Conservation (phyloP, 1,284 basidiomycete species). For the Pisolithus thermaeus region DNA sequence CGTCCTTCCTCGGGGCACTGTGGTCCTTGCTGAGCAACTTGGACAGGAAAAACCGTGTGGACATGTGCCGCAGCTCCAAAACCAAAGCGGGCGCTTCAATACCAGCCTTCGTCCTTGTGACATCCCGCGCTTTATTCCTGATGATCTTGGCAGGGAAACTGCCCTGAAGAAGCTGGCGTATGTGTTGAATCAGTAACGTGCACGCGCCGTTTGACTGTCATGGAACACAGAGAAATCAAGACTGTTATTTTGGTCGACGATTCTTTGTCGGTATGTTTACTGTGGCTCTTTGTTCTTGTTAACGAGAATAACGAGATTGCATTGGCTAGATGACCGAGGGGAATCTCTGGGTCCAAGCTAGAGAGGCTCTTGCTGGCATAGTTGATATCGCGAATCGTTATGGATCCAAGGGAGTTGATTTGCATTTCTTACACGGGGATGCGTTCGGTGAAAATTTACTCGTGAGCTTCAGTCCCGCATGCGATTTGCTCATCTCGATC, state of each 20-base stretch:
- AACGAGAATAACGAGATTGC: not conserved
- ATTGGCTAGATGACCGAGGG: constrained; percentile 33
- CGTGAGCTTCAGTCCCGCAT: constrained; percentile 16
- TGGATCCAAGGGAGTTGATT: constrained; percentile 37
- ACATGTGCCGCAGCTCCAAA: not conserved
- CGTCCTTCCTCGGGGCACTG: constrained; percentile 23
- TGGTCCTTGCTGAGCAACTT: constrained; percentile 27
- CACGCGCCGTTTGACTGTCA: constrained; percentile 1
- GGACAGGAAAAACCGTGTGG: not conserved
- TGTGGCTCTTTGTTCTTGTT: not conserved
- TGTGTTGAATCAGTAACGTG: not conserved
- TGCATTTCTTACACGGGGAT: constrained; percentile 40
- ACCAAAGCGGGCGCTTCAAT: constrained; percentile 18
- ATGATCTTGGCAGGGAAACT: constrained; percentile 14
- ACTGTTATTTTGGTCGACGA: constrained; percentile 41
- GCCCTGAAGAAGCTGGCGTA: constrained; percentile 22
- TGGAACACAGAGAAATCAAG: constrained; percentile 24
- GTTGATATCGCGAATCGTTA: constrained; percentile 36
- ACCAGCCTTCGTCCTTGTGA: constrained; percentile 22
- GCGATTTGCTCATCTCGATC: not conserved
- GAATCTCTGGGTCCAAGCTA: constrained; percentile 33
- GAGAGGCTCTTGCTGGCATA: constrained; percentile 39
- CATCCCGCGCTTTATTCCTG: constrained; percentile 24
- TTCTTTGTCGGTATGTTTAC: constrained; percentile 34
- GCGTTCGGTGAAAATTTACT: constrained; percentile 29